Percentiles rank a stretch among this genome's conserved stretches.
Evolutionary conservation across 345 rosid genomes (phyloP).

Genomic region (Hibiscus mutabilis): DNA sequence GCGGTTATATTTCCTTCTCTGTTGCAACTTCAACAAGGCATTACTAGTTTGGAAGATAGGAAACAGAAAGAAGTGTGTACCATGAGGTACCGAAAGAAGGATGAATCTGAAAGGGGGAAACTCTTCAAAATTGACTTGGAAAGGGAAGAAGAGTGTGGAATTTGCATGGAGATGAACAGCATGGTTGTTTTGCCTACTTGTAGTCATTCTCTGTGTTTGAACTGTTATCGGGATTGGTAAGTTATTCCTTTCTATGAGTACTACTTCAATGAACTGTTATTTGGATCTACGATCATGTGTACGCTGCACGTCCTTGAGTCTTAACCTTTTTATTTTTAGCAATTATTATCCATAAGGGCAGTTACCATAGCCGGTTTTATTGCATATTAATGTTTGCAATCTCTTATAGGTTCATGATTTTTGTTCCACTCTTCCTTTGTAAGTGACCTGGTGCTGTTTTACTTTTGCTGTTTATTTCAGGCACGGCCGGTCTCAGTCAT

Average conservation of each 20-base stretch:
- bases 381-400: not conserved
- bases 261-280: not conserved
- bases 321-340: not conserved
- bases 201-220: conserved; percentile 64
- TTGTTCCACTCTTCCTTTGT: too few species aligned
- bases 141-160: conserved; percentile 54
- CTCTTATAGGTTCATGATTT: not conserved
- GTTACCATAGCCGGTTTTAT: not conserved
- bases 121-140: conserved; percentile 25
- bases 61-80: not conserved
- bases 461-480: conserved; percentile 36
- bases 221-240: conserved; percentile 63
- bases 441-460: too few species aligned
- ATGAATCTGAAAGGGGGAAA: conserved; percentile 35
- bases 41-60: not conserved
- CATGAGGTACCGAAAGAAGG: conserved; percentile 41
- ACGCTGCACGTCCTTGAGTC: not conserved
- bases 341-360: not conserved
- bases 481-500: conserved; percentile 61
- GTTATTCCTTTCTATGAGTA: not conserved
- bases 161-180: conserved; percentile 60
- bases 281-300: not conserved
- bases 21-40: not conserved
- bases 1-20: conserved; percentile 17
- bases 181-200: conserved; percentile 69